Conservation (phyloP, 768 basidiomycete genomes). For the Dendrothele bispora region DNA sequence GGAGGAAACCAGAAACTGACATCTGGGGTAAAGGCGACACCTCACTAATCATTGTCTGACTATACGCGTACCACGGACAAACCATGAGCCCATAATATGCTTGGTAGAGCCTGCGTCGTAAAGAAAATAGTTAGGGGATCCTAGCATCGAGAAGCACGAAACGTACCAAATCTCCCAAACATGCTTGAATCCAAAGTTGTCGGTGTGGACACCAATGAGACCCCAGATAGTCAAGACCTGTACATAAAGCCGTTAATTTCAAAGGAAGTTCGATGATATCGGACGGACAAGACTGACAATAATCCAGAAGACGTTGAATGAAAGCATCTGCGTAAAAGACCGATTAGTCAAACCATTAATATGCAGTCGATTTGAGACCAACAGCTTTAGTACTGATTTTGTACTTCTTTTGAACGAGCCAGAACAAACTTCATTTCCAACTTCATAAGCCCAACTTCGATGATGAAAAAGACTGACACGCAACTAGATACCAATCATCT, state of each 20-base stretch:
- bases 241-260: neutral
- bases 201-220: slow-evolving; percentile 71
- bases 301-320: slow-evolving; percentile 73
- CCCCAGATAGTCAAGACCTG: slow-evolving; percentile 73
- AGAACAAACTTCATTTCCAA: slow-evolving; percentile 46
- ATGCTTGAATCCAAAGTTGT: slow-evolving; percentile 79
- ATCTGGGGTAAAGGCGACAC: slow-evolving; percentile 74
- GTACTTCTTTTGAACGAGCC: slow-evolving; percentile 67
- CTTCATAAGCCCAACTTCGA: neutral
- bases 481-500: slow-evolving; percentile 70
- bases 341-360: neutral
- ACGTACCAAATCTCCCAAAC: slow-evolving; percentile 76
- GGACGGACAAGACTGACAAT: slow-evolving; percentile 37
- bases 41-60: slow-evolving; percentile 82
- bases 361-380: neutral
- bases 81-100: slow-evolving; percentile 72
- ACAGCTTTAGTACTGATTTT: slow-evolving; percentile 63
- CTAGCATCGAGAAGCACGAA: neutral
- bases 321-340: slow-evolving; percentile 52
- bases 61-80: slow-evolving; percentile 81
- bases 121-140: neutral
- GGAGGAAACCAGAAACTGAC: slow-evolving; percentile 27
- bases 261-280: neutral
- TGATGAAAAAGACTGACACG: slow-evolving; percentile 14
- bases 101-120: slow-evolving; percentile 56